Base-by-base conservation (phyloP, 2,329 filamentous ascomycete species). In the Epichloe scottii region DNA sequence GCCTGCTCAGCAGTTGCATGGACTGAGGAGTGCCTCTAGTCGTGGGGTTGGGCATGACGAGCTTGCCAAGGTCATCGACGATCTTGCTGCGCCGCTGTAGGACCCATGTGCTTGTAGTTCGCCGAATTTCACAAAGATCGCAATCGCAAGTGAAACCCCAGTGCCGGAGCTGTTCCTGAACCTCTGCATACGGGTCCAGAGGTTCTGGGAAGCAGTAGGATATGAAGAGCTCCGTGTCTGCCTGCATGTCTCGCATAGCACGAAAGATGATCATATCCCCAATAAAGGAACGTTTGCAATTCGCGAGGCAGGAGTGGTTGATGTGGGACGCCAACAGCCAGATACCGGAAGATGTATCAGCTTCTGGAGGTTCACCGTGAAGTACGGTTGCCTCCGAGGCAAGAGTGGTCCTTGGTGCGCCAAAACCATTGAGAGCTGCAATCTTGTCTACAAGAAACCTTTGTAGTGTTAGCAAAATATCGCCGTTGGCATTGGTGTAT, bases 241-340 rank as follows among this genome's bases (percentile, higher is more conserved):
- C 54, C 0, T 64, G 54, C 0, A 81, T 59, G 42, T 75, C 68
- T 10, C 56, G 56, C 0, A 68, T 61, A 0, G 77, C 76, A 7
- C 74, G 72, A 21, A 79, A 48, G 7, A 79, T 66, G 54, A 70
- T 66, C 64, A 81, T 68, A 56, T 81, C 76, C 3, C 77, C 76
- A 38, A 80, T 75, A 57, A 78, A 79, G 1, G 68, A 60, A 15
- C 72, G 72, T 0, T 52, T 53, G 17, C 68, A 69, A 55, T 78
- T 81, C 10, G 59, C 59, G 4, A 68, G 17, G 58, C 78, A 81
- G 11, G 67, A 68, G 54, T 81, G 77, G 52, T 81, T 81, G 55
- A 78, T 70, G 50, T 67, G 64, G 0, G 76, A 75, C 3, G 74
- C 71, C 1, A 65, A 52, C 2, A 63, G 51, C 75, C 76, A 81